Conservation (phyloP, 257 asterid genomes). For the Ballota nigra region DNA sequence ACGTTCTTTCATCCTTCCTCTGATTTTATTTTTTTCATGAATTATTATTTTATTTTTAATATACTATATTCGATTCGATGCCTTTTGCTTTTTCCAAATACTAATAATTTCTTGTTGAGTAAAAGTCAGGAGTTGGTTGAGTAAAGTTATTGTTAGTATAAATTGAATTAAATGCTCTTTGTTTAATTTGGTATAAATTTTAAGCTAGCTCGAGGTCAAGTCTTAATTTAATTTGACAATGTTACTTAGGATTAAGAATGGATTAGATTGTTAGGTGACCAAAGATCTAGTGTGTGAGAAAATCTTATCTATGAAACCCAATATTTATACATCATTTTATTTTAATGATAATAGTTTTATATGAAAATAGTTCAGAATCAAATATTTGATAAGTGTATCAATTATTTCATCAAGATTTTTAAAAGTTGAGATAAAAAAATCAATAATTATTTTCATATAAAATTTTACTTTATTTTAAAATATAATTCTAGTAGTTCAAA, state of each 20-base stretch:
- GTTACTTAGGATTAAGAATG: not conserved
- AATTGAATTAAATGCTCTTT: conserved; percentile 23
- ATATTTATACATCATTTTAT: too few relatives aligned
- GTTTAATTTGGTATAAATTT: not conserved
- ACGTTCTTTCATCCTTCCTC: conserved; percentile 30
- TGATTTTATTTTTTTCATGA: not conserved
- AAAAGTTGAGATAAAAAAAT: too few relatives aligned
- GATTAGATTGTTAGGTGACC: not conserved
- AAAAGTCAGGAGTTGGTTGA: conserved; percentile 17
- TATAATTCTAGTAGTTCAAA: too few relatives aligned
- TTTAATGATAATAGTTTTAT: too few relatives aligned
- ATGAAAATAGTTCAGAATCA: too few relatives aligned
- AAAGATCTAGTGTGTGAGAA: not conserved
- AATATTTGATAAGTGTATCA: too few relatives aligned
- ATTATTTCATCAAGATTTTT: too few relatives aligned
- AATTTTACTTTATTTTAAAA: too few relatives aligned
- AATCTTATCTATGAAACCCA: too few relatives aligned
- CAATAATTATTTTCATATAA: too few relatives aligned
- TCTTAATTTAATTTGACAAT: not conserved
- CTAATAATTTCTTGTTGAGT: not conserved
- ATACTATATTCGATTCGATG: not conserved
- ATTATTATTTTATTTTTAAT: not conserved
- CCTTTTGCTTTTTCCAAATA: not conserved
- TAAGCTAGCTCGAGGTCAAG: not conserved
- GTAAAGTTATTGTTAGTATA: not conserved